Evolutionary conservation across 176 grass and related monocot species (phyloP).

Genomic region (Thalia dealbata): DNA sequence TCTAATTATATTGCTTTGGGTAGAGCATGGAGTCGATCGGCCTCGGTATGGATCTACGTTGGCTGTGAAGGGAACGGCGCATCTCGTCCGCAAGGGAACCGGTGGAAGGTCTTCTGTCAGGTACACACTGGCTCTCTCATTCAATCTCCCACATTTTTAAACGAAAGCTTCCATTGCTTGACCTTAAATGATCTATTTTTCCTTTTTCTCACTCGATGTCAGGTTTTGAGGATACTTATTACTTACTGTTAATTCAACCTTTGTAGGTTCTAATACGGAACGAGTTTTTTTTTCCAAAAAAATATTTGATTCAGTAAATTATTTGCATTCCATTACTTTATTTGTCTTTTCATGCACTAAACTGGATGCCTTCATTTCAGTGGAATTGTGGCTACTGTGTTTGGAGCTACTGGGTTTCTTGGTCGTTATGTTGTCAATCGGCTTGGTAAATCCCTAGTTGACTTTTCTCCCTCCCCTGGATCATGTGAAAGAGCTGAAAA

Average conservation of each 20-base stretch:
- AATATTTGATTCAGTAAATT: neutral
- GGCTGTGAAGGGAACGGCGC: conserved; percentile 56
- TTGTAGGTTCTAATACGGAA: no score
- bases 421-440: conserved; percentile 86
- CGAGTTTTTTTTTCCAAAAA: no score
- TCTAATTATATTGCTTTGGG: no score
- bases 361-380: conserved; percentile 21
- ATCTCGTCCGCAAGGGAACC: conserved; percentile 83
- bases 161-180: neutral
- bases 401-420: conserved; percentile 98
- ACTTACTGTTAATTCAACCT: no score
- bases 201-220: neutral
- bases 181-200: neutral
- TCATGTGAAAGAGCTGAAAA: no score
- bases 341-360: conserved; percentile 10
- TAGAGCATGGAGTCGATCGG: conserved; percentile 37
- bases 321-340: neutral
- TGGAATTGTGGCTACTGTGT: conserved; percentile 92
- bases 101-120: conserved; percentile 85
- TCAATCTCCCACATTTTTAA: neutral
- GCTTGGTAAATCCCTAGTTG: conserved; percentile 53
- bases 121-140: conserved; percentile 19
- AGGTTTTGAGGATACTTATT: neutral
- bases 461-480: neutral
- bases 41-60: conserved; percentile 36